phyloP scores from a whole-genome alignment of 345 rosid genomes.

The Sisymbrium altissimum region DNA sequence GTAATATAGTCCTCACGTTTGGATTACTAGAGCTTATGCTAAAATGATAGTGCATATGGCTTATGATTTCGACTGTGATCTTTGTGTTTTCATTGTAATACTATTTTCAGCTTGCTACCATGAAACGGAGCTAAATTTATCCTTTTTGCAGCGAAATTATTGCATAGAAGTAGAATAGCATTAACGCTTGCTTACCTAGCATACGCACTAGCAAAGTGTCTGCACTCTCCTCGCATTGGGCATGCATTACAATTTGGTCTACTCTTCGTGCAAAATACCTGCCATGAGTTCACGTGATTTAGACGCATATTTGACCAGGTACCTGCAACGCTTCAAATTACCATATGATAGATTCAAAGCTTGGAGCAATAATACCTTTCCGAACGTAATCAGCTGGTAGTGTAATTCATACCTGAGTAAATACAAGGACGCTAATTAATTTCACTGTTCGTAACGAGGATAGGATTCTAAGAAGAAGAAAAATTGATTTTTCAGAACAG shows the following conservation, averaged over 20 bases:
- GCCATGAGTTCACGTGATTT: constrained; percentile 36
- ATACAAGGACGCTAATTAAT: constrained; percentile 23
- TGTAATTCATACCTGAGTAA: constrained; percentile 81
- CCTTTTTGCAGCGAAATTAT: not conserved
- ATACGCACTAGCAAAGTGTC: constrained; percentile 98
- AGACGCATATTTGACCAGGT: constrained; percentile 12
- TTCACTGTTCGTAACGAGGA: not conserved
- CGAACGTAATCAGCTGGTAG: constrained; percentile 94
- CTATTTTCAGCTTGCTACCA: constrained; percentile 5
- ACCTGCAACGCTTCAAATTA: constrained; percentile 7
- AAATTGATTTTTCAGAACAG: not conserved
- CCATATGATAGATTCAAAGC: not conserved
- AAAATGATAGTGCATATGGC: constrained; percentile 7
- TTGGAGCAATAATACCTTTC: constrained; percentile 60
- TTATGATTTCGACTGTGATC: not conserved
- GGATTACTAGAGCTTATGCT: constrained; percentile 3
- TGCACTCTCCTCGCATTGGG: constrained; percentile 95
- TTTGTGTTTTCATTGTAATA: not conserved
- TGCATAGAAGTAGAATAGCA: not conserved
- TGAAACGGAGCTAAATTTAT: not conserved
- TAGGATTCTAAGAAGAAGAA: not conserved
- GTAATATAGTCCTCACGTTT: constrained; percentile 2
- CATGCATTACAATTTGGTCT: constrained; percentile 97
- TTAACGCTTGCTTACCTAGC: constrained; percentile 64
- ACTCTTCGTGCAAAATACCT: constrained; percentile 95